A percentile compares a stretch with the other conserved stretches of the same genome.
phyloP scores from a whole-genome alignment of 345 rosid species.

The Draba incana region DNA sequence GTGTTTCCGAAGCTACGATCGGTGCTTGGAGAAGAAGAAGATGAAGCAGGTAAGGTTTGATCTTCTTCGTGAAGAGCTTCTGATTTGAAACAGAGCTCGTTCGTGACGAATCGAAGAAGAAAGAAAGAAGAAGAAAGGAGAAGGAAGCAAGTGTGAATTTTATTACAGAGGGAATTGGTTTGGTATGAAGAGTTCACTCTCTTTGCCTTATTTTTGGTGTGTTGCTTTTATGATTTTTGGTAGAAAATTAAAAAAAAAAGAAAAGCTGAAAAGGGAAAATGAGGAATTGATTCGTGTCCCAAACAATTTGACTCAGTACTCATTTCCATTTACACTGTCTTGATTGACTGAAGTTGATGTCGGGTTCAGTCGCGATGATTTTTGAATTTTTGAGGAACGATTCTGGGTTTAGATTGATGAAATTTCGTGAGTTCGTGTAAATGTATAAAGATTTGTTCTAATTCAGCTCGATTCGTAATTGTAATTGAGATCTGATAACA shows the following conservation, averaged over 20 bases:
- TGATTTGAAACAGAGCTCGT: conserved; percentile 62
- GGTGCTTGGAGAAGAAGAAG: conserved; percentile 39
- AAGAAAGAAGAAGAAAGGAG: conserved; percentile 16
- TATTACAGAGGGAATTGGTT: conserved; percentile 3
- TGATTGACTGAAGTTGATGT: not conserved
- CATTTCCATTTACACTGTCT: conserved; percentile 17
- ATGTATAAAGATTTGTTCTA: no score
- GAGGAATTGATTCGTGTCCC: conserved; percentile 40
- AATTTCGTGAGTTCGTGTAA: no score
- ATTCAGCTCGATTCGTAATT: no score
- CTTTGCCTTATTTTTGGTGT: conserved; percentile 20
- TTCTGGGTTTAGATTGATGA: no score
- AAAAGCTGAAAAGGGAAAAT: conserved; percentile 33
- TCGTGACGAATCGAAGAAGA: conserved; percentile 21
- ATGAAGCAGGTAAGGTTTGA: conserved; percentile 38
- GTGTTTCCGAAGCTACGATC: conserved; percentile 33
- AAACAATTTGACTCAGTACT: conserved; percentile 33
- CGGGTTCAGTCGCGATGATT: no score
- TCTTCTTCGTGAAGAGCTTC: conserved; percentile 60
- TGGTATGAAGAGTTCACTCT: conserved; percentile 21
- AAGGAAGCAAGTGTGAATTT: no score
- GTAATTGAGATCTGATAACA: no score
- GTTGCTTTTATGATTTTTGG: conserved; percentile 28
- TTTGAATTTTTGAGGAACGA: no score
- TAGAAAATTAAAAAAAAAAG: not conserved